A percentile compares a stretch with the other conserved stretches of the same genome.
These are phyloP conservation scores for Serendipita indica DNA, from an alignment of 768 basidiomycete species.

Conservation along the genomic window DNA sequence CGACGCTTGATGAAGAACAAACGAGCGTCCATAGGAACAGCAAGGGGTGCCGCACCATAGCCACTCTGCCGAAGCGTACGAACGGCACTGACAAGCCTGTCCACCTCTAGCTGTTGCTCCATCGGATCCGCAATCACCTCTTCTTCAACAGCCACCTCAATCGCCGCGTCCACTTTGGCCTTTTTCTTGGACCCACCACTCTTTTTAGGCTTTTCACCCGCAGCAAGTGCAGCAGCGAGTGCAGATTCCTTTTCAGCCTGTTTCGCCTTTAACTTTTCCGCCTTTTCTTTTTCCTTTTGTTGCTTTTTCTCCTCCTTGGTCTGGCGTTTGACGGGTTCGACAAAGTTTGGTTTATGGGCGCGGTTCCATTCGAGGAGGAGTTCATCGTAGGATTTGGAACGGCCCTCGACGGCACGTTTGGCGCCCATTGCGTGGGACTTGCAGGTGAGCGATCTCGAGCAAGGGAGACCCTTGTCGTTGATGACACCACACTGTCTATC, in stretches of 20 bases:
- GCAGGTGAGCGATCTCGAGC: constrained; percentile 90
- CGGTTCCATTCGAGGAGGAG: constrained; percentile 87
- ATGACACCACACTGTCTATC: constrained; percentile 94
- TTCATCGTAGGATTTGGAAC: constrained; percentile 70
- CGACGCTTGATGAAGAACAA: constrained; percentile 8
- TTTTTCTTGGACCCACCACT: constrained; percentile 30
- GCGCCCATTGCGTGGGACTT: constrained; percentile 97
- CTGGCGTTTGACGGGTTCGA: constrained; percentile 75
- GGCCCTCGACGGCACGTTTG: constrained; percentile 81
- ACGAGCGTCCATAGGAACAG: constrained; percentile 44
- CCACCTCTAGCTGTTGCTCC: constrained; percentile 48
- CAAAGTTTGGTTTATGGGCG: constrained; percentile 72
- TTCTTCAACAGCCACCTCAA: constrained; percentile 27
- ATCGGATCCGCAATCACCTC: constrained; percentile 20
- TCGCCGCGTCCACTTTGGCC: constrained; percentile 19
- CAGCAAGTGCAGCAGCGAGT: not conserved
- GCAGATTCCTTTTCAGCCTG: constrained; percentile 11
- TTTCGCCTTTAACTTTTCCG: constrained; percentile 58
- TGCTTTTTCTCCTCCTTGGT: constrained; percentile 81
- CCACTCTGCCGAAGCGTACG: constrained; percentile 42
- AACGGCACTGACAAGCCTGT: constrained; percentile 51
- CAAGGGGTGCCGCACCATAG: constrained; percentile 47
- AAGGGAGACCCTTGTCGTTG: constrained; percentile 85
- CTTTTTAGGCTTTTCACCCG: constrained; percentile 16
- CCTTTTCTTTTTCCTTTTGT: constrained; percentile 63